These are phyloP conservation scores for Rhizodiscina lignyota DNA, from an alignment of 495 filamentous ascomycete species.

Conservation along the genomic window DNA sequence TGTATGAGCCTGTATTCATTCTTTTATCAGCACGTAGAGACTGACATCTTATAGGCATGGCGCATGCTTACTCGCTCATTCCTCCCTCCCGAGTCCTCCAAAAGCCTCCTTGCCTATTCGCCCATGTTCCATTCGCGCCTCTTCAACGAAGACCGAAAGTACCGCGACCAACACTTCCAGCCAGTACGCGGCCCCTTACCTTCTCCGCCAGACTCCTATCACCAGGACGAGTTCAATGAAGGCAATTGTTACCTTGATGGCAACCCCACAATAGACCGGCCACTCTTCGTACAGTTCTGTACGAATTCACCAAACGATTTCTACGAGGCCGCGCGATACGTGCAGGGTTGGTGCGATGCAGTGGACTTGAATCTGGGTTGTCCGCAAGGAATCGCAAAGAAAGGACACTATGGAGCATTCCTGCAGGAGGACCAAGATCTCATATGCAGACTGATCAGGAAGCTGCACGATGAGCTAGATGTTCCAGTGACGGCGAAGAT, in stretches of 20 bases:
- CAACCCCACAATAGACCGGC: slow-evolving; percentile 64
- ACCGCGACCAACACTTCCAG: slow-evolving; percentile 64
- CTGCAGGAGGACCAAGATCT: slow-evolving; percentile 83
- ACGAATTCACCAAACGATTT: slow-evolving; percentile 71
- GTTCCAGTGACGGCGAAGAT: slow-evolving; percentile 93
- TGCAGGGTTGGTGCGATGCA: slow-evolving; percentile 75
- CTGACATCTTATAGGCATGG: slow-evolving; percentile 55
- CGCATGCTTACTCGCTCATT: slow-evolving; percentile 86
- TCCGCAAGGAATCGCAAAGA: slow-evolving; percentile 84
- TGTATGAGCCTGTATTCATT: too few relatives aligned
- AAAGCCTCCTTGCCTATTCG: slow-evolving; percentile 14
- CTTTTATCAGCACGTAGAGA: slow-evolving; percentile 15
- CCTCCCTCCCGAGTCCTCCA: slow-evolving; percentile 42
- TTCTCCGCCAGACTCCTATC: slow-evolving; percentile 6
- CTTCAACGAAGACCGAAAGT: slow-evolving; percentile 56
- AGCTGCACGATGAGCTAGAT: slow-evolving; percentile 48
- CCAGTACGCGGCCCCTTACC: slow-evolving; percentile 33
- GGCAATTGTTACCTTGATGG: slow-evolving; percentile 54
- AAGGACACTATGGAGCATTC: slow-evolving; percentile 84
- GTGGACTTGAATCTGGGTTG: slow-evolving; percentile 97
- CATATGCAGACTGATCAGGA: slow-evolving; percentile 63
- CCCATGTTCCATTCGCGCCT: slow-evolving; percentile 82
- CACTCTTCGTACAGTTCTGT: slow-evolving; percentile 93
- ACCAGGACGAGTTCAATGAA: slow-evolving; percentile 3
- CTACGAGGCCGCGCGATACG: slow-evolving; percentile 56